Percentiles rank a stretch among this genome's conserved stretches.
phyloP scores from a whole-genome alignment of 345 rosid species.

The Populus deltoides region DNA sequence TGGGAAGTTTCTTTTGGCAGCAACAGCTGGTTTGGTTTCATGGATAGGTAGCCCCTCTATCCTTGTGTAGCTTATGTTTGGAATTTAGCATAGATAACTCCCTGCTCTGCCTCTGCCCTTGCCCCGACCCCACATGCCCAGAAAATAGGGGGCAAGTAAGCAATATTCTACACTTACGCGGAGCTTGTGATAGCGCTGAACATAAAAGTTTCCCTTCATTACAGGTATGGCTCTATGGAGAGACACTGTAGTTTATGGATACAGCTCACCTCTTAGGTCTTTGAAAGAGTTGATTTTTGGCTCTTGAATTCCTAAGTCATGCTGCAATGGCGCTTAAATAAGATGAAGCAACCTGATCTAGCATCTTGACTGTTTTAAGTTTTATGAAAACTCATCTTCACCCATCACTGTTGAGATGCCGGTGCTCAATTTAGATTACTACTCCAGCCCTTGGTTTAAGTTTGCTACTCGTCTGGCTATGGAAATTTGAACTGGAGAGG shows the following conservation, averaged over 20 bases:
- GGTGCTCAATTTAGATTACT: too few relatives aligned
- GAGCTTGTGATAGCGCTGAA: not conserved
- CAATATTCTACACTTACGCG: not conserved
- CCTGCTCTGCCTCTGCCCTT: not conserved
- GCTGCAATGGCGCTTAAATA: slow-evolving; percentile 14
- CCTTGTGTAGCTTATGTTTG: not conserved
- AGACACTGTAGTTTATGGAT: slow-evolving; percentile 58
- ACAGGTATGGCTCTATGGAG: slow-evolving; percentile 76
- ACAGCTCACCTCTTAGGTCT: slow-evolving; percentile 60
- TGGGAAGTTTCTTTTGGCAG: slow-evolving; percentile 61
- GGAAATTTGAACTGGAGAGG: not conserved
- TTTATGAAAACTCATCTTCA: not conserved
- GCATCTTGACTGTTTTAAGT: not conserved
- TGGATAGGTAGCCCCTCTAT: slow-evolving; percentile 62
- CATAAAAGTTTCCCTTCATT: slow-evolving; percentile 1
- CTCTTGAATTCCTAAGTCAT: not conserved
- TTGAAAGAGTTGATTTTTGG: slow-evolving; percentile 64
- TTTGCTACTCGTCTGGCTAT: not conserved
- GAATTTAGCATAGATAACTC: not conserved
- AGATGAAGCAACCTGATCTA: not conserved
- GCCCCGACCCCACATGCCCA: not conserved
- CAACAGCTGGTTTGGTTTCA: slow-evolving; percentile 64
- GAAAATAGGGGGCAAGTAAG: not conserved
- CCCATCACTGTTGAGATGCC: not conserved
- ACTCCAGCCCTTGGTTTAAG: not conserved